Percentiles rank a stretch among this genome's conserved stretches.
These are phyloP conservation scores for Alternaria gansuensis DNA, from an alignment of 2,329 filamentous ascomycete species.

Conservation along the genomic window DNA sequence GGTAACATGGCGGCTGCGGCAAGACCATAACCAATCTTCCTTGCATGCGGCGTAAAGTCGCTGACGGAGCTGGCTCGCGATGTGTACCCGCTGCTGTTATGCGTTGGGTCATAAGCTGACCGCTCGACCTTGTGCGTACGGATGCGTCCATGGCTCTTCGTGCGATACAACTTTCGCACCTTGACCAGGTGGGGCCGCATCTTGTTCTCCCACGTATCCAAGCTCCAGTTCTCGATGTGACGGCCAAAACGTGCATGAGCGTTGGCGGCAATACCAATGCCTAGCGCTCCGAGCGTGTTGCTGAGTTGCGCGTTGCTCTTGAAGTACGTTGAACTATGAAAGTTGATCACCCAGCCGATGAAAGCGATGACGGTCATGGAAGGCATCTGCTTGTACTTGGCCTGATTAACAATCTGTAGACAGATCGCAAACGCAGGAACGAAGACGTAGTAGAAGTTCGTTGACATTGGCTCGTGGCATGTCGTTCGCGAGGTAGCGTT, in stretches of 20 bases:
- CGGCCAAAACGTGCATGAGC: conserved; percentile 75
- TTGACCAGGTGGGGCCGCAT: conserved; percentile 55
- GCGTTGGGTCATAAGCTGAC: conserved; percentile 32
- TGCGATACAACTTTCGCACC: conserved; percentile 39
- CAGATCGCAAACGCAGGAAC: conserved; percentile 77
- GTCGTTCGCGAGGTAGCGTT: conserved; percentile 57
- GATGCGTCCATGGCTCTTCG: conserved; percentile 31
- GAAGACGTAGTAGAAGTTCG: conserved; percentile 72
- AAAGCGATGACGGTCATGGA: conserved; percentile 79
- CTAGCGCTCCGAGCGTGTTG: conserved; percentile 79
- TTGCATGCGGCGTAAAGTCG: conserved; percentile 42
- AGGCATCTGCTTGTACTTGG: conserved; percentile 79
- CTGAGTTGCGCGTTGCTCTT: conserved; percentile 75
- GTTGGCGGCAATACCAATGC: conserved; percentile 80
- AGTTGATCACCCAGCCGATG: conserved; percentile 78
- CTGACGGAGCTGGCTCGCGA: conserved; percentile 37
- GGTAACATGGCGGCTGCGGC: conserved; percentile 87
- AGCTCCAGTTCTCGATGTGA: conserved; percentile 64
- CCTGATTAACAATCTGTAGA: conserved; percentile 80
- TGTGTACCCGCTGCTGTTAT: conserved; percentile 28
- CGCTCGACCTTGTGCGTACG: conserved; percentile 29
- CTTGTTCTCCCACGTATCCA: conserved; percentile 64
- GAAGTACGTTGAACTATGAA: conserved; percentile 73
- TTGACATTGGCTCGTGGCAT: conserved; percentile 59
- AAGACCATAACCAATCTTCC: conserved; percentile 71